Evolutionary conservation across 2,329 filamentous ascomycete genomes (phyloP).

Genomic region (Chaetomium olivaceum): DNA sequence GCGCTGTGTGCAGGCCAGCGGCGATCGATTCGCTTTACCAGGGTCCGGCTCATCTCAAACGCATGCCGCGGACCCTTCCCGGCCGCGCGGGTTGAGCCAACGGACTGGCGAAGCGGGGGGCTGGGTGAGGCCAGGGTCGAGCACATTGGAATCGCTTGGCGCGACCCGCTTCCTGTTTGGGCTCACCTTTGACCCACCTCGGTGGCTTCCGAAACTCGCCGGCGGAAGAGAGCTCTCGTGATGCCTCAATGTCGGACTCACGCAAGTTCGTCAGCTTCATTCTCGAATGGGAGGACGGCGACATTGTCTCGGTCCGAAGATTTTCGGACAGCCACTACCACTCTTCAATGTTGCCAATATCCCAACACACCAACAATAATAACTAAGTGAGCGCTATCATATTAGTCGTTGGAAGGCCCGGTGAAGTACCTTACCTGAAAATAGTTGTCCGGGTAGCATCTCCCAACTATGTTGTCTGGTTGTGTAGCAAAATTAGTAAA

Average conservation of each 20-base stretch:
- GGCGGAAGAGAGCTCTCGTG: background rate
- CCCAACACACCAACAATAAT: background rate
- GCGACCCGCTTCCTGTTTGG: constrained; percentile 3
- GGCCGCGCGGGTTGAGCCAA: constrained; percentile 19
- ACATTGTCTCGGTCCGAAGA: background rate
- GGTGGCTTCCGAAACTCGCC: background rate
- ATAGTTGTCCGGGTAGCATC: no score
- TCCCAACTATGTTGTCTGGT: no score
- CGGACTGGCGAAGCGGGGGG: background rate
- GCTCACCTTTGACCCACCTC: constrained; percentile 2
- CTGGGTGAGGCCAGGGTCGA: background rate
- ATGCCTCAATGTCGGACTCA: background rate
- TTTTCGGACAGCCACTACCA: background rate
- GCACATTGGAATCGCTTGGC: constrained; percentile 1
- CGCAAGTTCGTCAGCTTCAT: background rate
- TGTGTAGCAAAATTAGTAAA: no score
- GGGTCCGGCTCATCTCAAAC: constrained; percentile 28
- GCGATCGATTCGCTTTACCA: constrained; percentile 29
- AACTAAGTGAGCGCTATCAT: no score
- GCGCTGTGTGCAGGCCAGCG: background rate
- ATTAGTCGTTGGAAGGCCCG: no score
- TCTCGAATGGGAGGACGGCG: background rate
- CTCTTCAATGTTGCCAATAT: background rate
- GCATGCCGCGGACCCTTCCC: constrained; percentile 19
- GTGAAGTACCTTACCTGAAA: no score